Evolutionary conservation across 768 basidiomycete species (phyloP), one percentile per base, ranked within the genome.

Genomic region (Trametes punicea): DNA sequence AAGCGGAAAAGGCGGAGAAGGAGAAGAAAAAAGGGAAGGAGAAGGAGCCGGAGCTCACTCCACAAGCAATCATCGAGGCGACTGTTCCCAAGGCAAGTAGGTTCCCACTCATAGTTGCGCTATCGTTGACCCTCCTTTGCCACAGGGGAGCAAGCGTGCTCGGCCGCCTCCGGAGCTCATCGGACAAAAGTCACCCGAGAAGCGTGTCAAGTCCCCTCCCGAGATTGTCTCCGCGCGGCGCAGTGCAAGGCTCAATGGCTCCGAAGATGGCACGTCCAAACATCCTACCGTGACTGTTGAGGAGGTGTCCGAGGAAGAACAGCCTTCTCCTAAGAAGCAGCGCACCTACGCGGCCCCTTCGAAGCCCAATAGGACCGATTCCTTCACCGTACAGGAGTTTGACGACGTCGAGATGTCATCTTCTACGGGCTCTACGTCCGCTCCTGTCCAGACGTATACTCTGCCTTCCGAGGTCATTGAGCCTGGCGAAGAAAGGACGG

Each of bases 71-170:
- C 46, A 86, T 91, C 41, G 87, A 89, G 70, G 87, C 88, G 2
- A 90, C 88, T 2, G 64, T 90, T 11, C 89, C 89, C 13, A 88
- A 83, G 77, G 84, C 83, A 56, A 55, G 78, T 69, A 16, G 2
- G 6, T 2, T 23, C 47, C 30, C 36, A 54, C 18, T n/a, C 5
- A 34, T 15, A 13, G 3, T 6, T 45, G 18, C 26, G 25, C 34
- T 26, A 7, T 51, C 20, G 6, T 23, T 54, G 64, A 20, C 63
- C 41, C 23, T 56, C 57, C 38, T 57, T 38, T 61, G n/a, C n/a
- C n/a, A 21, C 65, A 90, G 88, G 89, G 88, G 55, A 88, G 84
- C 66, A 88, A 88, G 65, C 84, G 89, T 42, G 82, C 87, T 40
- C 80, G 88, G 36, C 88, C 89, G 4, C 85, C 86, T n/a, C 69